Evolutionary conservation across 805 yeast species (phyloP).

Genomic region (Clavispora santaluciae): DNA sequence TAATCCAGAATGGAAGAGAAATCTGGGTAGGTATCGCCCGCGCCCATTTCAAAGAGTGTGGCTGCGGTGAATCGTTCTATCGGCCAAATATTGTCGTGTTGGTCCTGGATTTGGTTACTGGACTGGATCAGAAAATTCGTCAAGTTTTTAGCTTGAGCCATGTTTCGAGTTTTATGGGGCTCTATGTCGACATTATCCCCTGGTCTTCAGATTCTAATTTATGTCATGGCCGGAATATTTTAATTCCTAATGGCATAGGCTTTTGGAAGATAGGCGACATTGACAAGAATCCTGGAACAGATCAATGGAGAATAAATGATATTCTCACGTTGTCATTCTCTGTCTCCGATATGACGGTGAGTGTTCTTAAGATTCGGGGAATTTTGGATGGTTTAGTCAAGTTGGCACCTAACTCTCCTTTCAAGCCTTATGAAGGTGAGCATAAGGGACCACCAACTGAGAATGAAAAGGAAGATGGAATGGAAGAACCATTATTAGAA

Average conservation of each 20-base stretch:
- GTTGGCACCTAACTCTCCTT: not conserved
- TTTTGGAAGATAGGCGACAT: conserved; percentile 27
- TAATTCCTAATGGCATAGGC: conserved; percentile 44
- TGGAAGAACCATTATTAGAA: no score
- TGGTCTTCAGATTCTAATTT: conserved; percentile 31
- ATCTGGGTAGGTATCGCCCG: conserved; percentile 46
- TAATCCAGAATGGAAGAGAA: conserved; percentile 26
- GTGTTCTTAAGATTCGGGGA: not conserved
- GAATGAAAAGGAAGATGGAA: not conserved
- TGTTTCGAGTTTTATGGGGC: conserved; percentile 1
- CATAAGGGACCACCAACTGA: not conserved
- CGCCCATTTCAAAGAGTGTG: conserved; percentile 39
- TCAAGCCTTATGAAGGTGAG: not conserved
- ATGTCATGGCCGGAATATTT: conserved; percentile 34
- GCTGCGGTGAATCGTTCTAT: conserved; percentile 40
- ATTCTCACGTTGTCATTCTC: conserved; percentile 32
- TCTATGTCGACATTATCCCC: not conserved
- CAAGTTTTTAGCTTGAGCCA: conserved; percentile 23
- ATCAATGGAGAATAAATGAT: conserved; percentile 17
- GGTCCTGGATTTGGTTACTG: conserved; percentile 20
- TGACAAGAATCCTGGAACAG: conserved; percentile 2
- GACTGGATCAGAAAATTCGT: not conserved
- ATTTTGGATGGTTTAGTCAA: not conserved
- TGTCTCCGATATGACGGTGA: conserved; percentile 22
- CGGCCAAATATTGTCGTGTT: conserved; percentile 41